phyloP scores from a whole-genome alignment of 768 basidiomycete genomes.

The Suillus clintonianus region DNA sequence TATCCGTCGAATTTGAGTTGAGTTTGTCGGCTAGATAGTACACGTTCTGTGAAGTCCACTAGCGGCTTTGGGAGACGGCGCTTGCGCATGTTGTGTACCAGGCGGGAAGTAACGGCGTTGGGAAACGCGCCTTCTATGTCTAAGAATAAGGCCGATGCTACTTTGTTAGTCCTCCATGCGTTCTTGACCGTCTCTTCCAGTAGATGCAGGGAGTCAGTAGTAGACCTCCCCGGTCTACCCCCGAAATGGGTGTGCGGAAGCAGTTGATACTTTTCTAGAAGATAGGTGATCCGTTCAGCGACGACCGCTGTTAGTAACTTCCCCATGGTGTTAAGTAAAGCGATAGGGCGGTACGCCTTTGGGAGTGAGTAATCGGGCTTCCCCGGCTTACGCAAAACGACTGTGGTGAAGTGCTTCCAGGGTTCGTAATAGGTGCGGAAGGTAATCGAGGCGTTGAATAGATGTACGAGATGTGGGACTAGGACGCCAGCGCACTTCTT shows the following conservation, averaged over 20 bases:
- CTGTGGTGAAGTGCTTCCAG: not conserved
- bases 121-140: not conserved
- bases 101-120: not conserved
- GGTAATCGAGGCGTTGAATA: not conserved
- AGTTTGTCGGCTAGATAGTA: not conserved
- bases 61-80: not conserved
- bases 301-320: not conserved
- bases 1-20: fast-evolving
- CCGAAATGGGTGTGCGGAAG: not conserved
- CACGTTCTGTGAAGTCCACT: not conserved
- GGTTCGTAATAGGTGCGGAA: not conserved
- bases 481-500: not conserved
- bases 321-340: not conserved
- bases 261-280: fast-evolving
- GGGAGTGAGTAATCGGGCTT: not conserved
- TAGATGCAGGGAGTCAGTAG: not conserved
- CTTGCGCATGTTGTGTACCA: not conserved
- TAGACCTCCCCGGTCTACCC: not conserved
- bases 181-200: not conserved
- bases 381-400: fast-evolving
- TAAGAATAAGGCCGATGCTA: fast-evolving
- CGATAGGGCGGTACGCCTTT: not conserved
- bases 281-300: not conserved
- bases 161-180: not conserved
- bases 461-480: fast-evolving